phyloP scores from a whole-genome alignment of 2,329 filamentous ascomycete species.

The Coniochaeta sp. region DNA sequence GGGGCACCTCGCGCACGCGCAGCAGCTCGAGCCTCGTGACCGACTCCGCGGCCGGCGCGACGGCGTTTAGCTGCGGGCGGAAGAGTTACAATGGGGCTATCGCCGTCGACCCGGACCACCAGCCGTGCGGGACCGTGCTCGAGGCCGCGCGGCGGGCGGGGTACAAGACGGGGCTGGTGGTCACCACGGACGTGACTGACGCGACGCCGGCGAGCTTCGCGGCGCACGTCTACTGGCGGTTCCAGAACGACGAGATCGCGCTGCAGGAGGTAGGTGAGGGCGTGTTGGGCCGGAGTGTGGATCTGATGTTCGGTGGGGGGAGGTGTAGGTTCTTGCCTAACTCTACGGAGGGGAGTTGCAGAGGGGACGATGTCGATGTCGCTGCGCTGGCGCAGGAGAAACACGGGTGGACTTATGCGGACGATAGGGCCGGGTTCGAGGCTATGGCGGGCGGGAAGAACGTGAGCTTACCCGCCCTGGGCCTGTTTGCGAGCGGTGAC shows the following conservation, averaged over 20 bases:
- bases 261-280: conserved; percentile 87
- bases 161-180: conserved; percentile 88
- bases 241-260: conserved; percentile 84
- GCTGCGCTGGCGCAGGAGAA: conserved; percentile 65
- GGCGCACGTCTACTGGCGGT: conserved; percentile 71
- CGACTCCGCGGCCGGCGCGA: conserved; percentile 94
- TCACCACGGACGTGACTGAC: conserved; percentile 91
- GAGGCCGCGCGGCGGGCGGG: conserved; percentile 90
- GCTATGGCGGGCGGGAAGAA: conserved; percentile 58
- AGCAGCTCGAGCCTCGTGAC: conserved; percentile 82
- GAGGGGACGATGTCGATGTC: conserved; percentile 71
- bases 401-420: conserved; percentile 72
- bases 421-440: conserved; percentile 69
- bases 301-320: conserved; percentile 88
- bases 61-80: conserved; percentile 83
- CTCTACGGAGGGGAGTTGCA: conserved; percentile 71
- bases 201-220: conserved; percentile 95
- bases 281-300: conserved; percentile 77
- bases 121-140: conserved; percentile 83
- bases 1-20: conserved; percentile 82
- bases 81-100: conserved; percentile 99
- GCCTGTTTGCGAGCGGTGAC: conserved; percentile 74
- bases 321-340: conserved; percentile 91
- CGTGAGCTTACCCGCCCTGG: conserved; percentile 73
- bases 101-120: conserved; percentile 74